Conservation (phyloP, 2,329 filamentous ascomycete genomes). For the Aspergillus persii region DNA sequence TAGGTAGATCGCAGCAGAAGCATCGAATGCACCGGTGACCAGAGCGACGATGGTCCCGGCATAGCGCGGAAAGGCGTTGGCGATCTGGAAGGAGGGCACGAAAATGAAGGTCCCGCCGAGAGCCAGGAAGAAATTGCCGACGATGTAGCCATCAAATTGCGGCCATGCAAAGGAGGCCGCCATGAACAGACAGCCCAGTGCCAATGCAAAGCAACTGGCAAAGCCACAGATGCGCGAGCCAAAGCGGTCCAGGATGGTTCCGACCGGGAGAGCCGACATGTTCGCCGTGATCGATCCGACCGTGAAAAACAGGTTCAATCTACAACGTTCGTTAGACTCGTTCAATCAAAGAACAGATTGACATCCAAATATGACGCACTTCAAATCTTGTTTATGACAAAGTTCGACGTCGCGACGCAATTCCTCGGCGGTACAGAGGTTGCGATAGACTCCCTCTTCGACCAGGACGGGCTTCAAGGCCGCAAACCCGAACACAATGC, state of each 20-base stretch:
- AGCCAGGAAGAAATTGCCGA: slow-evolving; percentile 71
- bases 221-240: slow-evolving; percentile 77
- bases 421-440: slow-evolving; percentile 58
- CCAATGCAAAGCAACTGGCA: slow-evolving; percentile 65
- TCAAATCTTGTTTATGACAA: slow-evolving; percentile 59
- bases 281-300: slow-evolving; percentile 85
- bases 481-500: slow-evolving; percentile 79
- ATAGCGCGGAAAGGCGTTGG: slow-evolving; percentile 74
- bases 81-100: slow-evolving; percentile 77
- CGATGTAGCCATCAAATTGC: slow-evolving; percentile 68
- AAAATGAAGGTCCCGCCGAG: slow-evolving; percentile 78
- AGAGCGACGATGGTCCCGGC: slow-evolving; percentile 74
- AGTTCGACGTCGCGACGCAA: slow-evolving; percentile 49
- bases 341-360: slow-evolving; percentile 26
- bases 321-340: slow-evolving; percentile 14
- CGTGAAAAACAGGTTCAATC: slow-evolving; percentile 87
- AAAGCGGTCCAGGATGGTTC: slow-evolving; percentile 77
- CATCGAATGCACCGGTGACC: slow-evolving; percentile 78
- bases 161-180: slow-evolving; percentile 63
- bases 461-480: slow-evolving; percentile 79
- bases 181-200: slow-evolving; percentile 67
- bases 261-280: slow-evolving; percentile 78
- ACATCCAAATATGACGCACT: slow-evolving; percentile 29
- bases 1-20: slow-evolving; percentile 74
- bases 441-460: slow-evolving; percentile 67